phyloP scores from a whole-genome alignment of 768 basidiomycete genomes.

The Collybia mongolica region DNA sequence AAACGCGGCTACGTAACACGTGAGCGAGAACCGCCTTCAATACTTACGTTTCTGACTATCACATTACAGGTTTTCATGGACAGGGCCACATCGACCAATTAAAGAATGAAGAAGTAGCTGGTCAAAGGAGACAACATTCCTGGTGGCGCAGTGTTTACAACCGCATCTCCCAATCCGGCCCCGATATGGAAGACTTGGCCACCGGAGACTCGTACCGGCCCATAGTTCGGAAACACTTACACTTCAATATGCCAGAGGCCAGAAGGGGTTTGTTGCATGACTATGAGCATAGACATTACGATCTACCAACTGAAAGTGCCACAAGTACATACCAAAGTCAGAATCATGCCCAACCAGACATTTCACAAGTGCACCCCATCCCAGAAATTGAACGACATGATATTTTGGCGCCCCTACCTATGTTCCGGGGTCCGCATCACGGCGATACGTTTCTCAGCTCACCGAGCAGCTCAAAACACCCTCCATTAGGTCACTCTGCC shows the following conservation, averaged over 20 bases:
- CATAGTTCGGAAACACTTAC: too few species aligned
- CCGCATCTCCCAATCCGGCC: neutral
- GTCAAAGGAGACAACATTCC: slow-evolving; percentile 34
- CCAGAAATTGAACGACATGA: slow-evolving; percentile 3
- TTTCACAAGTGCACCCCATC: too few species aligned
- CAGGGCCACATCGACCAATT: slow-evolving; percentile 5
- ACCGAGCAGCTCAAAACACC: too few species aligned
- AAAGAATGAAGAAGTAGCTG: neutral
- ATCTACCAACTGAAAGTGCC: slow-evolving; percentile 48
- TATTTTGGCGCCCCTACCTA: slow-evolving; percentile 15
- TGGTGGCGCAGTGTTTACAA: slow-evolving; percentile 61
- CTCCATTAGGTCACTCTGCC: too few species aligned
- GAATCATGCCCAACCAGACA: slow-evolving; percentile 1
- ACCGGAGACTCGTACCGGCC: slow-evolving; percentile 3
- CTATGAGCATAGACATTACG: slow-evolving; percentile 29
- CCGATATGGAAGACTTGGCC: slow-evolving; percentile 53
- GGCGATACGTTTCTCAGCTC: too few species aligned
- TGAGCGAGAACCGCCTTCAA: slow-evolving; percentile 15
- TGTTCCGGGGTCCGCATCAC: neutral
- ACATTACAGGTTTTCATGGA: slow-evolving; percentile 9
- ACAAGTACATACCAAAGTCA: slow-evolving; percentile 18
- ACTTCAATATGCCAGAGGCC: neutral
- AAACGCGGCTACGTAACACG: slow-evolving; percentile 43
- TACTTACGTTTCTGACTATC: neutral
- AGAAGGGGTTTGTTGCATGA: slow-evolving; percentile 14